Base-by-base conservation (phyloP, 2,329 filamentous ascomycete species). In the Geosmithia morbida region DNA sequence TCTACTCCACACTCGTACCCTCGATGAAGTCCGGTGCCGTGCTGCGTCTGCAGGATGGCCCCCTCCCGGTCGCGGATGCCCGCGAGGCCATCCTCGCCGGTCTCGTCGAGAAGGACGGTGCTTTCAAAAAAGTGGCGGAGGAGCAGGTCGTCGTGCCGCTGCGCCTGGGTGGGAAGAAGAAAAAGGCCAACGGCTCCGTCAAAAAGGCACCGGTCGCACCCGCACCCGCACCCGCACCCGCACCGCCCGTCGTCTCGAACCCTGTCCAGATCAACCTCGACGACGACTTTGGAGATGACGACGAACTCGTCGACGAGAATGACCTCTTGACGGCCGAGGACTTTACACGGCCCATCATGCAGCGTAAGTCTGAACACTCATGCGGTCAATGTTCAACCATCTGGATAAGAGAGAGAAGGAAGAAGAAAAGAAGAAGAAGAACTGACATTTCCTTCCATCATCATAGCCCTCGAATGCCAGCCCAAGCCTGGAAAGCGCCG, bases 301-400 rank as follows among this genome's bases (percentile, higher is more conserved):
- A 94, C 53, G 89, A 94, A 48, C 66, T 94, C 47, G 92, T 98
- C 54, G 88, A 97, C 59, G 92, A 97, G 63, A 84, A 96, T 57
- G 81, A 80, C 10, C 71, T 98, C 30, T 70, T 98, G 55, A 87
- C 83, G 2, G 88, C 89, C 57, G 86, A 87, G 51, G 90, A 98
- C 59, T 71, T 92, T 55, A 79, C 79, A 54, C 74, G 80, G 55
- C 84, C 85, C 19, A 75, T 94, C 48, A 78, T 83, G 53, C 82
- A 87, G 55, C 88, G 89, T 95, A 71, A 65, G 85, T 79, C 47
- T 30, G 18, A 30, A 22, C 4, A 5, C 8, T 5, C 22, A 26
- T 26, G 22, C 22, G 8, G 4, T 5, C 22, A 4, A 26, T 26
- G 8, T 8, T 8, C 4, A 26, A 8, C 4, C 33, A 37, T 13